Evolutionary conservation across 2,329 filamentous ascomycete species (phyloP), one percentile per base, ranked within the genome.

Genomic region (Neofusicoccum sp.): DNA sequence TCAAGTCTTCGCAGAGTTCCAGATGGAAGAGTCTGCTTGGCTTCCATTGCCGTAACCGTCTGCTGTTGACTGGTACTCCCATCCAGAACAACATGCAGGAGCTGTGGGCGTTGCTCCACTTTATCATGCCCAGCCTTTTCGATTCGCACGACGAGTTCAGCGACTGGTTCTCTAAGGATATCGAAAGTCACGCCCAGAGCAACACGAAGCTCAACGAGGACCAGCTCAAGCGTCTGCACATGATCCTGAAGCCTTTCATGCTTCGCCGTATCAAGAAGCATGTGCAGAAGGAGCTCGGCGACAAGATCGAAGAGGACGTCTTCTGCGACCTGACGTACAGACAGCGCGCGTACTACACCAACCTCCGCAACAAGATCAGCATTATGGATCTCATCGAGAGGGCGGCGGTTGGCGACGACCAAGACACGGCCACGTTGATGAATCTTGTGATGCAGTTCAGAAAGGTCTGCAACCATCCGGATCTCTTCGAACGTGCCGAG

Each of bases 21-120:
- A 86, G 95, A 71, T 99, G 95, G 95, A 99, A 98, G 84, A 93
- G 89, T 66, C 77, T 99, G 65, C 82, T 99, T 48, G 89, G 89
- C 54, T 98, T 98, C 82, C 90, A 96, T 73, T 98, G 93, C 78
- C 89, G 95, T 63, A 99, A 98, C 76, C 87, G 95, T 66, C 84
- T 99, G 48, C 80, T 99, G 45, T 84, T 99, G 20, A 99, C 95
- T 0, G 95, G 95, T 78, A 99, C 95, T 0, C 95, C 95, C 2
- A 98, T 99, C 66, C 95, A 99, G 76, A 99, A 99, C 80, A 99
- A 98, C 82, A 99, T 99, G 95, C 95, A 98, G 76, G 93, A 99
- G 77, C 78, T 99, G 62, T 99, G 95, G 95, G 95, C 95, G 31
- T 78, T 99, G 66, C 83, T 99, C 20, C 95, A 99, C 82, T 99